Conservation (phyloP, 176 grass and related monocot species). For the Bonia amplexicaulis region DNA sequence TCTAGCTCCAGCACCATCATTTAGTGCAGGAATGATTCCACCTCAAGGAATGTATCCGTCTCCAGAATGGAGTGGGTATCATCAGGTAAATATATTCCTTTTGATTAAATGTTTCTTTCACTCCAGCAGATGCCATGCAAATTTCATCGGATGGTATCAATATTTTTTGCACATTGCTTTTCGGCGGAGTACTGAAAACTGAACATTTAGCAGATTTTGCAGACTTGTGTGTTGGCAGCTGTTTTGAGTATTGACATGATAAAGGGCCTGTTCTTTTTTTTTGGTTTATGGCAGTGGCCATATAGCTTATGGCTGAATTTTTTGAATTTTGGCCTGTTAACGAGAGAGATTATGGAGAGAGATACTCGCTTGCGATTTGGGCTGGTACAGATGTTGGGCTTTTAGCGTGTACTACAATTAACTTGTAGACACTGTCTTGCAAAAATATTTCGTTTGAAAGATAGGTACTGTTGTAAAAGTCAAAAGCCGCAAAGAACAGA, state of each 20-base stretch:
- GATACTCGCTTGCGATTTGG: too few relatives aligned
- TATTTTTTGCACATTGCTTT: background rate
- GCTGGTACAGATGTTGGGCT: too few relatives aligned
- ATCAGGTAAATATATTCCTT: conserved; percentile 58
- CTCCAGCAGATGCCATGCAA: background rate
- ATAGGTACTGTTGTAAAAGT: too few relatives aligned
- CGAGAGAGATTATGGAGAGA: too few relatives aligned
- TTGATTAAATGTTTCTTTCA: conserved; percentile 7
- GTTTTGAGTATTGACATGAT: background rate
- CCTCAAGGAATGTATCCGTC: conserved; percentile 68
- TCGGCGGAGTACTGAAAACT: background rate
- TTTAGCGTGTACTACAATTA: too few relatives aligned
- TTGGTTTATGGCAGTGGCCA: too few relatives aligned
- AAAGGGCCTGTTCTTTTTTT: too few relatives aligned
- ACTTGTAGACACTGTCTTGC: too few relatives aligned
- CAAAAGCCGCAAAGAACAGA: too few relatives aligned
- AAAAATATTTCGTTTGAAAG: too few relatives aligned
- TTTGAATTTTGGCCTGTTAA: too few relatives aligned
- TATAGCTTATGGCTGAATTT: too few relatives aligned
- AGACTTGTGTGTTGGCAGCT: background rate
- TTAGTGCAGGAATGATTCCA: conserved; percentile 51
- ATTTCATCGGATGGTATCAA: background rate
- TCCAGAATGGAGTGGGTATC: conserved; percentile 61
- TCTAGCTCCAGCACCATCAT: conserved; percentile 55
- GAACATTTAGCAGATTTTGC: conserved; percentile 7